Base-by-base conservation (phyloP, 148 eudicot genomes). In the Arbutus unedo region DNA sequence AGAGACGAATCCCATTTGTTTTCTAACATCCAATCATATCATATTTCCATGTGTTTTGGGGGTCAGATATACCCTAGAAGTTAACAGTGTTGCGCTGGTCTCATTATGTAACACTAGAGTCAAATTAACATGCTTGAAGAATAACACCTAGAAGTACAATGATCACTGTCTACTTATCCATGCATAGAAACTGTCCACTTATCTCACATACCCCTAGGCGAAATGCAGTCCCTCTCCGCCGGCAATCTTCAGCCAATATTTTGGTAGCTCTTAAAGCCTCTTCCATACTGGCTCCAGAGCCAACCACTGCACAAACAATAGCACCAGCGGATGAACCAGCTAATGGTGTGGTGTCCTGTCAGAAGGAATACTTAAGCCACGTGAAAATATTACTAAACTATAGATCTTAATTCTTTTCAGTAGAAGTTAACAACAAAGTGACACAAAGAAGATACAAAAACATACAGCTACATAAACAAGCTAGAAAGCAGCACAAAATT, bases 271-370 rank as follows among this genome's bases (percentile, higher is more conserved):
- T 64, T 81, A 92, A 82, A 53, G 99, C 99, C 74, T 93, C 97
- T 82, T 90, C 79, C 99, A 97, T 97, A 85, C 87, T 93, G 76
- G 88, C 88, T 81, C 98, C 99, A 73, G 97, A 92, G 77, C 97
- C 98, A 88, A 97, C 86, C 79, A 91, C 97, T 70, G 97, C 99
- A 88, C 97, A 92, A 51, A 94, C 94, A 87, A 97, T 97, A 77
- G 99, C 97, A 89, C 98, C 99, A 85, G 99, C 99, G 23, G 99
- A 97, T 80, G 99, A 91, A 87, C 99, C 99, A 82, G 99, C 97
- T 87, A 97, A 88, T 50, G 99, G 99, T 77, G 99, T 97, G 23
- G 93, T 91, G 77, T 97, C 98, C 98, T 96, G 82, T 85, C 87
- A 84, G 49, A 81, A 85, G 49, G 68, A 82, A 54, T 25, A 60